Evolutionary conservation across 768 basidiomycete genomes (phyloP), one percentile per base, ranked within the genome.

Genomic region (Lentinula detonsa): DNA sequence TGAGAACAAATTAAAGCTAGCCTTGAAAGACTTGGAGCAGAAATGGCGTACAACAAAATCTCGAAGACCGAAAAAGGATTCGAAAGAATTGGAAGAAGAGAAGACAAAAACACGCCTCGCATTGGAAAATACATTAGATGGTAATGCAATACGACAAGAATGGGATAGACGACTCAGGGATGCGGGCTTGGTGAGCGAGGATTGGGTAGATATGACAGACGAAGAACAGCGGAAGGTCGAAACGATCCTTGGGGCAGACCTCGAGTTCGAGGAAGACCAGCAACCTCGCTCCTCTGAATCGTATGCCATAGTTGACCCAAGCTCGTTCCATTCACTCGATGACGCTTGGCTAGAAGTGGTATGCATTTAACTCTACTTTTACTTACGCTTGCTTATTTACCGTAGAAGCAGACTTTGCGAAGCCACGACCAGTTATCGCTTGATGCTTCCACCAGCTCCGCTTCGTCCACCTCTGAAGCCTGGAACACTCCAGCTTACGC

Each of bases 251-350:
- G 77, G 77, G 4, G 75, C 68, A 48, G 71, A 75, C 18, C 66
- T 70, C 43, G 75, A 74, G 48, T 74, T 73, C 5, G 71, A 69
- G 23, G 70, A 72, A 56, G 55, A 35, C 21, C 34, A 50, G 42
- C 51, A 2, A 4, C 57, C 18, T 34, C 43, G 40, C 35, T 45
- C 67, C 59, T 76, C 76, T 8, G 66, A 72, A 37, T 74, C 73
- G 63, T 81, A 79, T 66, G 77, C 75, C 11, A 69, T 80, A 35
- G 78, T 81, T 43, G 75, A 76, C 63, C 76, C 78, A 61, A 69
- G 69, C 61, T 72, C 74, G 16, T 72, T 54, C 56, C 65, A 68
- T 59, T 64, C 65, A 11, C 35, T 77, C 28, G 78, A 79, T 53
- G 73, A 74, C 23, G 64, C 68, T 1, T 63, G 59, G 59, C 28